Evolutionary conservation across 2,329 filamentous ascomycete species (phyloP).

Genomic region (Celoporthe dispersa): DNA sequence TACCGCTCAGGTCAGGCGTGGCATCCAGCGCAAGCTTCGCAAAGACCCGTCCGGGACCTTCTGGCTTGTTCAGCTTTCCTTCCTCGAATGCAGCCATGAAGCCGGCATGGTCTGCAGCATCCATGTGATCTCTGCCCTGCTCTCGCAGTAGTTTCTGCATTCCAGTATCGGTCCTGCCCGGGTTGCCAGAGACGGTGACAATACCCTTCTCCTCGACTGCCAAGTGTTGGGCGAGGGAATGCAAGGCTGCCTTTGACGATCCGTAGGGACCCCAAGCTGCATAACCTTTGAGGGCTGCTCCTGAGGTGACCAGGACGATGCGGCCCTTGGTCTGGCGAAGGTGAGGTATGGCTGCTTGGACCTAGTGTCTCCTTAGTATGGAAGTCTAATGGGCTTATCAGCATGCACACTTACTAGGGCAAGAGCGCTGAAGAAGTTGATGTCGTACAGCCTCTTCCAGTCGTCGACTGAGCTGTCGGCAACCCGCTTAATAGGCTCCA

Average conservation of each 20-base stretch:
- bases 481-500: slow-evolving; percentile 76
- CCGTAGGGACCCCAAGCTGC: slow-evolving; percentile 81
- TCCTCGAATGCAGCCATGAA: slow-evolving; percentile 73
- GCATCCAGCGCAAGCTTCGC: slow-evolving; percentile 74
- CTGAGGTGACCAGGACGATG: slow-evolving; percentile 80
- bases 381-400: background rate
- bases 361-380: slow-evolving; percentile 47
- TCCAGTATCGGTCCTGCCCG: slow-evolving; percentile 83
- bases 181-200: slow-evolving; percentile 72
- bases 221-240: slow-evolving; percentile 76
- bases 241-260: slow-evolving; percentile 80
- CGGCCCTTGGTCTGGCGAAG: slow-evolving; percentile 71
- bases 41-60: slow-evolving; percentile 86
- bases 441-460: slow-evolving; percentile 77
- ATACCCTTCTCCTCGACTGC: slow-evolving; percentile 78
- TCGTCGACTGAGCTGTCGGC: slow-evolving; percentile 69
- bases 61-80: slow-evolving; percentile 76
- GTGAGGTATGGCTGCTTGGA: slow-evolving; percentile 70
- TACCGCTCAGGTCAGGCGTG: slow-evolving; percentile 71
- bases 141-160: slow-evolving; percentile 88
- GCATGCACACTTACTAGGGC: slow-evolving; percentile 64
- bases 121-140: slow-evolving; percentile 53
- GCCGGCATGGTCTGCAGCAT: slow-evolving; percentile 60
- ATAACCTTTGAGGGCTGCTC: slow-evolving; percentile 71
- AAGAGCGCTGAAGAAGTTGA: slow-evolving; percentile 86